A percentile compares a stretch with the other conserved stretches of the same genome.
These are phyloP conservation scores for Penicillium canariense DNA, from an alignment of 495 filamentous ascomycete genomes.

Conservation along the genomic window DNA sequence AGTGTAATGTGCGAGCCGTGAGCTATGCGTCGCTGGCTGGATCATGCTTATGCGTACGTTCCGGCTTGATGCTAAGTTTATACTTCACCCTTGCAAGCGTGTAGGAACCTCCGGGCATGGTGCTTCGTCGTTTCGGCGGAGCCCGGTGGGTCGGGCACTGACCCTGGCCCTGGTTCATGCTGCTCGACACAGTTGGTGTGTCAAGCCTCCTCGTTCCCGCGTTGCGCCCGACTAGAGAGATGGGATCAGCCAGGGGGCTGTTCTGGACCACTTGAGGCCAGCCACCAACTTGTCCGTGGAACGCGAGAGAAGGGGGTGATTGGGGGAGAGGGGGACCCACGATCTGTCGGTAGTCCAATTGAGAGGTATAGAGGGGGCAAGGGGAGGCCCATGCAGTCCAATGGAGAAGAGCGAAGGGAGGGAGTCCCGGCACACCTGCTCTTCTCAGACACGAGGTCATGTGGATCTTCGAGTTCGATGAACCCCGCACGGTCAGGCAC, in stretches of 20 bases:
- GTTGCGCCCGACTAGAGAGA: neutral
- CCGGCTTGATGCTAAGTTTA: neutral
- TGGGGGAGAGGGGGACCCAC: neutral
- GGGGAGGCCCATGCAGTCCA: constrained; percentile 12
- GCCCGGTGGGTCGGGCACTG: neutral
- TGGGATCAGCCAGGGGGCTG: neutral
- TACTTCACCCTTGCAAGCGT: no score
- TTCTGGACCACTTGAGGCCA: constrained; percentile 6
- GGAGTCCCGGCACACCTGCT: constrained; percentile 21
- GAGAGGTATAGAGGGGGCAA: neutral
- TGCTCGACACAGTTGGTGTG: neutral
- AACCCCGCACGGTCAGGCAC: constrained; percentile 12
- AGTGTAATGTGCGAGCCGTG: neutral
- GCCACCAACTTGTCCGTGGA: neutral
- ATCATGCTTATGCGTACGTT: constrained; percentile 1
- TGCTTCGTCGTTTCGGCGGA: neutral
- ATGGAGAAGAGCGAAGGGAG: no score
- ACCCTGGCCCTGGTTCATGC: neutral
- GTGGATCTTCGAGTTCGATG: constrained; percentile 11
- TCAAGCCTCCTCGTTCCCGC: neutral
- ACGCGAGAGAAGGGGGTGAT: neutral
- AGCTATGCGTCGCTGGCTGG: neutral
- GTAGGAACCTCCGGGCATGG: no score
- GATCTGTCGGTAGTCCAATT: neutral
- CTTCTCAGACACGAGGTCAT: constrained; percentile 16